Conservation (phyloP, 768 basidiomycete species). For the Auricularia sp. region DNA sequence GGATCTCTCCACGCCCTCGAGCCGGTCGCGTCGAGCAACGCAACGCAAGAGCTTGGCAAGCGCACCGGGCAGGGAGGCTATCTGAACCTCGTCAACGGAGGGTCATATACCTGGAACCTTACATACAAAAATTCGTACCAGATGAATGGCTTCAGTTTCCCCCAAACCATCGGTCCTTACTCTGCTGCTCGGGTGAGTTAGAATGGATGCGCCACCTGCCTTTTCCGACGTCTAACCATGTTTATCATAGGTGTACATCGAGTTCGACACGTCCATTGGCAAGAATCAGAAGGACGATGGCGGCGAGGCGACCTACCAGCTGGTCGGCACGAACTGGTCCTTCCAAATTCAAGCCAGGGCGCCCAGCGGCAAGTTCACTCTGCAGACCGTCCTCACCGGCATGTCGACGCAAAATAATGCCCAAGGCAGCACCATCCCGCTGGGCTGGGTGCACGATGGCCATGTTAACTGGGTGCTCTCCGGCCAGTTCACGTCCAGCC, state of each 20-base stretch:
- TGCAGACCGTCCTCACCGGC: neutral
- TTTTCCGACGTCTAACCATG: too few relatives aligned
- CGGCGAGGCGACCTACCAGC: neutral
- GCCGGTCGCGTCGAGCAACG: neutral
- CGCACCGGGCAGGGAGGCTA: neutral
- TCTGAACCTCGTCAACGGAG: neutral
- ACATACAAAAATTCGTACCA: neutral
- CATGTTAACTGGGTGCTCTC: neutral
- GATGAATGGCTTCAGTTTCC: neutral
- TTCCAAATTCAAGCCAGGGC: neutral
- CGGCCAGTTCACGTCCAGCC: neutral
- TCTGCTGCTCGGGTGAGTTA: neutral
- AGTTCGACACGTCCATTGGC: neutral
- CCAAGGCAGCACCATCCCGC: constrained; percentile 1
- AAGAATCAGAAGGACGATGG: neutral
- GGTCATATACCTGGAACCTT: neutral
- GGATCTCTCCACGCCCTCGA: neutral
- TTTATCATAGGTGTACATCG: neutral
- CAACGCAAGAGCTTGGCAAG: neutral
- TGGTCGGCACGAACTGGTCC: neutral
- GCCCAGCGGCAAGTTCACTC: neutral
- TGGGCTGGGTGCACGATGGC: neutral
- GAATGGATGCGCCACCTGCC: neutral
- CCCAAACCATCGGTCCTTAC: neutral
- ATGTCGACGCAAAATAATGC: neutral